Evolutionary conservation across 306 rosid genomes (phyloP), one percentile per base, ranked within the genome.

Genomic region (Cucurbita pepo): DNA sequence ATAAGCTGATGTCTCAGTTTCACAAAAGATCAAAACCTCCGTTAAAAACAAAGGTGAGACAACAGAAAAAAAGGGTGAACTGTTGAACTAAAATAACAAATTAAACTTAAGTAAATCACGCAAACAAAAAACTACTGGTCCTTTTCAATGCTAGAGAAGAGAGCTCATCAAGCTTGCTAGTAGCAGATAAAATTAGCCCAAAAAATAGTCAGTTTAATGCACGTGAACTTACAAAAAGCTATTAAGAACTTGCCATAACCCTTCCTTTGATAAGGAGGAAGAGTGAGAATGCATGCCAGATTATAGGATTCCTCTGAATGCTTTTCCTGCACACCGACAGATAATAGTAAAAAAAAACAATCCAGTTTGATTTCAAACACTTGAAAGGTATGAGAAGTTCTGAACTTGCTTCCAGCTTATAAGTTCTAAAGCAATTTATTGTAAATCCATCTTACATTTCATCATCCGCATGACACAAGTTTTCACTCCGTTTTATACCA

Each of bases 181-280:
- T 34, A 15, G 10, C 44, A 34, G 36, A 47, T 6, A 56, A 22
- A 58, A 44, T 45, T 8, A 40, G 34, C 34, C 38, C 38, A 56
- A n/a, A 41, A 13, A 3, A 57, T 13, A 47, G 52, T 3, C n/a
- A 56, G 50, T 14, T 16, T 21, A 16, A 48, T 50, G 73, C 45
- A 34, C 40, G 72, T 76, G 57, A 60, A 64, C 96, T 89, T 88
- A 95, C 99, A 95, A 64, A 95, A 95, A 71, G 99, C 97, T 73
- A 95, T 95, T 73, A 95, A 83, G 88, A 95, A 95, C 82, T 95
- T 95, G 1, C 99, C 99, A 75, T 95, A 95, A 89, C 99, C 99
- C 85, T 91, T 95, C 82, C 99, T 86, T 82, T 95, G 99, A 85
- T 95, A 95, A 51, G 99, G 99, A 69, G 99, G 99, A 82, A 95